Evolutionary conservation across 768 basidiomycete genomes (phyloP), one percentile per base, ranked within the genome.

Genomic region (Cubamyces sp.): DNA sequence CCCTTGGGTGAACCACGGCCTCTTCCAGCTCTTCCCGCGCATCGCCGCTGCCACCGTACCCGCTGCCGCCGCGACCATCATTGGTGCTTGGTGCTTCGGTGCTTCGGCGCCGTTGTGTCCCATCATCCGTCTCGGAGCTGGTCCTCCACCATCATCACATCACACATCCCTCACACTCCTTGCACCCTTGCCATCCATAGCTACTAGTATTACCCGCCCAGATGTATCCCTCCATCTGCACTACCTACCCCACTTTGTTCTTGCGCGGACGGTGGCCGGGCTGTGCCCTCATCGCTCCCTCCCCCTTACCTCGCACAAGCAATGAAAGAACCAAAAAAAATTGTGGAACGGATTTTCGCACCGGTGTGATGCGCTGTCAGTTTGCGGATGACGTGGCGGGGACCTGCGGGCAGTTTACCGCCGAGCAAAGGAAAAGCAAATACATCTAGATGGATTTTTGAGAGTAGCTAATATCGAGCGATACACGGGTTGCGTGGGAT

Each of bases 231-330:
- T n/a, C n/a, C n/a, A n/a, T n/a, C n/a, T n/a, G n/a, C n/a, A n/a
- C 57, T 51, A 51, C 49, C 49, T 34, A 53, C 52, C 21, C 14
- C 25, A 16, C 28, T 26, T 34, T 34, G 34, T 34, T 34, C 34
- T 34, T 34, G 34, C 34, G 34, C 34, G 47, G 56, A 50, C 53
- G 63, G 53, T 55, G 58, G 63, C 54, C 43, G 63, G 63, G 63
- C 63, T 64, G 63, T 60, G 63, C 63, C 63, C 63, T 46, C 53
- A 51, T 59, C 54, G 57, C 40, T 52, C 54, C 58, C 63, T 23
- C 37, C 19, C 50, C 40, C 63, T 23, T 43, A 28, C 50, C 40
- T 45, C 46, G 40, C 43, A 57, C 61, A 51, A 62, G 23, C 49
- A 51, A 49, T 53, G 34, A 34, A 34, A 34, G 11, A 34, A 34